Conservation (phyloP, 768 basidiomycete genomes). For the Candolleomyces efflorescens region DNA sequence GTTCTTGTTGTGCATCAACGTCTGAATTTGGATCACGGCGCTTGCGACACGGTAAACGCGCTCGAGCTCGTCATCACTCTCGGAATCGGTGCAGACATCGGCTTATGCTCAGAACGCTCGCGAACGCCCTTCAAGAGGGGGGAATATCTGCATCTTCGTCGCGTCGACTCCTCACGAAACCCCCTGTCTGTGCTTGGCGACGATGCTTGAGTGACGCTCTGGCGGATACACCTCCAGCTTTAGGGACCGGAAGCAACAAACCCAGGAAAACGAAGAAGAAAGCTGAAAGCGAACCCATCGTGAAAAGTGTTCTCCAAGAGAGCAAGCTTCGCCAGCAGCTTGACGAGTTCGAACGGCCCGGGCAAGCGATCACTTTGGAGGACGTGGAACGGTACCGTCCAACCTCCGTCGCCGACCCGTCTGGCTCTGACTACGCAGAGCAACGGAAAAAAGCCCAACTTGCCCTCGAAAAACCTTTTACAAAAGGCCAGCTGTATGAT, state of each 20-base stretch:
- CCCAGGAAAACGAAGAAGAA: background rate
- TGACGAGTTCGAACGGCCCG: conserved; percentile 42
- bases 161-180: background rate
- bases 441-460: conserved; percentile 53
- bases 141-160: background rate
- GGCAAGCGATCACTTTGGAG: conserved; percentile 36
- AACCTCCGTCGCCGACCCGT: conserved; percentile 37
- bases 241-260: background rate
- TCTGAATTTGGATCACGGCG: background rate
- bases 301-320: conserved; percentile 23
- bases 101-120: background rate
- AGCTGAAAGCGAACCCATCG: background rate
- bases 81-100: background rate
- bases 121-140: background rate
- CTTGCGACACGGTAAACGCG: background rate
- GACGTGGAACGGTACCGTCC: conserved; percentile 57
- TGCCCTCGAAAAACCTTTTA: conserved; percentile 59
- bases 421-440: conserved; percentile 38
- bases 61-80: background rate
- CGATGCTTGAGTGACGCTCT: background rate
- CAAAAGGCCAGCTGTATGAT: conserved; percentile 51
- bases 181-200: background rate
- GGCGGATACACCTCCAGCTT: background rate
- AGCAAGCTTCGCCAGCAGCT: conserved; percentile 55
- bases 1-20: conserved; percentile 13